Conservation (phyloP, 2,329 filamentous ascomycete species). For the Zymoseptoria tritici region DNA sequence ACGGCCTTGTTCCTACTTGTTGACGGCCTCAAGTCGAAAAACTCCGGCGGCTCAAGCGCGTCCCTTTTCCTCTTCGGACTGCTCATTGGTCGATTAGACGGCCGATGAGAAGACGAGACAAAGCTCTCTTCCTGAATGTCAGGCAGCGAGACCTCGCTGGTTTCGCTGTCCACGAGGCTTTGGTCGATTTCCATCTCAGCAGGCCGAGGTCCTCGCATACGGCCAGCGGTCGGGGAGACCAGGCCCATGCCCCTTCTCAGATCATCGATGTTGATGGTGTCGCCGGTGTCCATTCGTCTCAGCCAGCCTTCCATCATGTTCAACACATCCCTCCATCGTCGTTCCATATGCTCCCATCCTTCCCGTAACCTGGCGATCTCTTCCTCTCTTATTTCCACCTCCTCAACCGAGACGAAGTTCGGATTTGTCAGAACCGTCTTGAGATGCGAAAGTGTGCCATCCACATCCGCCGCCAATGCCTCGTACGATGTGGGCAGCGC, state of each 20-base stretch:
- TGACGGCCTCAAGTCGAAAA: constrained; percentile 30
- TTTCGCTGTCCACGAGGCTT: constrained; percentile 22
- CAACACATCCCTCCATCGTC: constrained; percentile 81
- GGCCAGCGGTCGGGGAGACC: constrained; percentile 31
- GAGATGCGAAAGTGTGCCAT: constrained; percentile 71
- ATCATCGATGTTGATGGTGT: constrained; percentile 56
- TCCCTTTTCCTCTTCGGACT: constrained; percentile 25
- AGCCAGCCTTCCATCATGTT: constrained; percentile 90
- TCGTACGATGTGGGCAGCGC: constrained; percentile 57
- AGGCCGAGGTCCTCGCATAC: constrained; percentile 12
- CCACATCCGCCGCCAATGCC: constrained; percentile 63
- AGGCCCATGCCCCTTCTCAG: constrained; percentile 56
- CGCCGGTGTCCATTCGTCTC: constrained; percentile 66
- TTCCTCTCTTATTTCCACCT: constrained; percentile 85
- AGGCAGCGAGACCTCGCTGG: constrained; percentile 20
- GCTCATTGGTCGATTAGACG: constrained; percentile 1
- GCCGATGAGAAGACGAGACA: constrained; percentile 2
- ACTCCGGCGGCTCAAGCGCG: constrained; percentile 29
- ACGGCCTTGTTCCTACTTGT: constrained; percentile 8
- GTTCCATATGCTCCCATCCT: constrained; percentile 92
- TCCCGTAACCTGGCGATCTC: constrained; percentile 77
- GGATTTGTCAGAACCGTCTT: constrained; percentile 83
- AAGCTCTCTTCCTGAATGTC: constrained; percentile 7
- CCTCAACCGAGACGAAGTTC: constrained; percentile 90
- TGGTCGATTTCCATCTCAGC: constrained; percentile 15